phyloP scores from a whole-genome alignment of 805 yeast genomes.

The Candida arabinofermentans region DNA sequence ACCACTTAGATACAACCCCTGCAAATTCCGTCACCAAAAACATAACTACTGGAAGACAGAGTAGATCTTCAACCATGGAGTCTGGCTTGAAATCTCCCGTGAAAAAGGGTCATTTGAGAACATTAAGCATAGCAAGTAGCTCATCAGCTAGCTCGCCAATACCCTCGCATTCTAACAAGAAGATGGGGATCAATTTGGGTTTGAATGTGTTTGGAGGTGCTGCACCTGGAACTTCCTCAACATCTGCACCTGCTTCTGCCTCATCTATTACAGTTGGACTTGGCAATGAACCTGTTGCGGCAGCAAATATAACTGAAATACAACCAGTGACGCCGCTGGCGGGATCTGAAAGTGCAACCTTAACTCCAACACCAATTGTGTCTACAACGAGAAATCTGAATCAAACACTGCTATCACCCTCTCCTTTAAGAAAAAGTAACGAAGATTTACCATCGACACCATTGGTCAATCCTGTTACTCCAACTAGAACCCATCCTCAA shows the following conservation, averaged over 20 bases:
- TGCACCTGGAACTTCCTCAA: conserved; percentile 5
- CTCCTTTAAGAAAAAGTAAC: background rate
- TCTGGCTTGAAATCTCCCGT: conserved; percentile 11
- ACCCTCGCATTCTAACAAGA: conserved; percentile 10
- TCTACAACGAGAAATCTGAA: too few species aligned
- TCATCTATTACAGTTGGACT: too few species aligned
- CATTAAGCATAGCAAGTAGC: conserved; percentile 19
- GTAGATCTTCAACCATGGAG: conserved; percentile 14
- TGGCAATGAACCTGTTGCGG: too few species aligned
- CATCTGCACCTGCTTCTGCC: conserved; percentile 6
- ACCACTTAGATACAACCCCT: background rate
- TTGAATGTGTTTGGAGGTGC: conserved; percentile 24
- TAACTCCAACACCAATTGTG: background rate
- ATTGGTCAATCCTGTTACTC: background rate
- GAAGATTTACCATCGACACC: background rate
- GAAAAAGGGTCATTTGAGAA: conserved; percentile 18
- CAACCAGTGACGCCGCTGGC: background rate
- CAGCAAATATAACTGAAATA: background rate
- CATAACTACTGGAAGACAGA: conserved; percentile 5
- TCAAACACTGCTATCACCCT: background rate
- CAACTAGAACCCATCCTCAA: background rate
- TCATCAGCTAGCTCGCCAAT: conserved; percentile 9
- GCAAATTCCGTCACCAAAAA: background rate
- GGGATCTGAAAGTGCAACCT: background rate
- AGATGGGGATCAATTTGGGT: conserved; percentile 30